phyloP scores from a whole-genome alignment of 345 rosid species.

The Stellera chamaejasme region DNA sequence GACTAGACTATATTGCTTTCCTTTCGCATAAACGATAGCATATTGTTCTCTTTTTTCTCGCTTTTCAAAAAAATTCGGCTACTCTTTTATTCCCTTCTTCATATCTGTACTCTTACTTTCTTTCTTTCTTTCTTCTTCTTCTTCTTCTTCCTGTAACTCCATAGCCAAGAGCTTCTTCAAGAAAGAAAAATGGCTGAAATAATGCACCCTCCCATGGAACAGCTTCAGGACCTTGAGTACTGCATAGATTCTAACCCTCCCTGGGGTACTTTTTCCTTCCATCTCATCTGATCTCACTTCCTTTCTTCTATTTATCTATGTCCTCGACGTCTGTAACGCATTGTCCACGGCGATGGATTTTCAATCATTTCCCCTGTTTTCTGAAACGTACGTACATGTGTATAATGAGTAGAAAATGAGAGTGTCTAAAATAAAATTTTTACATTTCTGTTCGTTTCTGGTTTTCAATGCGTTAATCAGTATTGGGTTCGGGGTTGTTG shows the following conservation, averaged over 20 bases:
- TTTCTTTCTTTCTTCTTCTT: slow-evolving; percentile 15
- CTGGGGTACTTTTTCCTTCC: slow-evolving; percentile 56
- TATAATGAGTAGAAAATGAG: too few species aligned
- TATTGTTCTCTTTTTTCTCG: slow-evolving; percentile 22
- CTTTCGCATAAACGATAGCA: slow-evolving; percentile 19
- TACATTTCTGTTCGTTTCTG: too few species aligned
- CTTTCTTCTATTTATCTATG: neutral
- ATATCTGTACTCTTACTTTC: slow-evolving; percentile 43
- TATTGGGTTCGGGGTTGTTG: too few species aligned
- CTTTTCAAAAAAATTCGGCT: slow-evolving; percentile 1
- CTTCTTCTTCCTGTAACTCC: slow-evolving; percentile 3
- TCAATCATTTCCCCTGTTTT: too few species aligned
- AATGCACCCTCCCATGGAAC: slow-evolving; percentile 82
- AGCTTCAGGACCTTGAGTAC: slow-evolving; percentile 94
- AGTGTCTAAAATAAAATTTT: too few species aligned
- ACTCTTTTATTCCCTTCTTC: slow-evolving; percentile 41
- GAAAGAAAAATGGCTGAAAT: slow-evolving; percentile 47
- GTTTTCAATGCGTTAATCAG: too few species aligned
- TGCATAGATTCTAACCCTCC: slow-evolving; percentile 99
- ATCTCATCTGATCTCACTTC: neutral
- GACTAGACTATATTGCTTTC: slow-evolving; percentile 12
- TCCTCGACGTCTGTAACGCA: neutral
- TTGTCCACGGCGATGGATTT: neutral
- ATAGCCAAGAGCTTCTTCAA: slow-evolving; percentile 6
- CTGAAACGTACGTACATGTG: too few species aligned